These are phyloP conservation scores for Monilinia fructicola DNA, from an alignment of 2,329 filamentous ascomycete genomes.

Conservation along the genomic window DNA sequence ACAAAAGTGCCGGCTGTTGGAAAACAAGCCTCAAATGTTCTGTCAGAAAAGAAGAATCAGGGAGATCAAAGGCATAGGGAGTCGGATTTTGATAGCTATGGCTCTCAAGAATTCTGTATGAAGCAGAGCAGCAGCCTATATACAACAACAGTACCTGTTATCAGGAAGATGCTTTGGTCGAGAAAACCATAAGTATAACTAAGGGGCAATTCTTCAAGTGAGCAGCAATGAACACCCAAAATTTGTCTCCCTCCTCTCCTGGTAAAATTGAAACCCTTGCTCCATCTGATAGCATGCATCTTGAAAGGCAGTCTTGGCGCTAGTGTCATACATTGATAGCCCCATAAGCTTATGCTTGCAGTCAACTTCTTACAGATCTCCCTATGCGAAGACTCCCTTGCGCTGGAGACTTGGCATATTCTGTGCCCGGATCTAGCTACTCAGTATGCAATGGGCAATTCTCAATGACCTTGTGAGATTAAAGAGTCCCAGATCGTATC, in stretches of 20 bases:
- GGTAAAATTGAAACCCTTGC: background rate
- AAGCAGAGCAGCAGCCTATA: background rate
- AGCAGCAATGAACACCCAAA: background rate
- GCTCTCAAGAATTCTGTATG: background rate
- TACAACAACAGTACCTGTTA: background rate
- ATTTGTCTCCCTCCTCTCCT: background rate
- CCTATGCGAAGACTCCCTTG: background rate
- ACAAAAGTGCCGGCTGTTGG: background rate
- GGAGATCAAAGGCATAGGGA: background rate
- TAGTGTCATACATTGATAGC: background rate
- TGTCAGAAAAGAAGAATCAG: background rate
- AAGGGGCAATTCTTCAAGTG: background rate
- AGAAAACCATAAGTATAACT: background rate
- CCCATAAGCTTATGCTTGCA: background rate
- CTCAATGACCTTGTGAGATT: background rate
- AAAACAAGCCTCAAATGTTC: background rate
- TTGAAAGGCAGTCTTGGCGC: background rate
- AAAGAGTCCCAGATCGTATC: background rate
- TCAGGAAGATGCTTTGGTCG: background rate
- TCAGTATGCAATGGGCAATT: background rate
- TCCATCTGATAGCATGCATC: background rate
- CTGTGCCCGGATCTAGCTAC: background rate
- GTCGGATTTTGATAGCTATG: no score
- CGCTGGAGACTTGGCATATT: background rate
- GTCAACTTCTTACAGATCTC: background rate